Base-by-base conservation (phyloP, 1,284 basidiomycete species). In the Naganishia liquefaciens region DNA sequence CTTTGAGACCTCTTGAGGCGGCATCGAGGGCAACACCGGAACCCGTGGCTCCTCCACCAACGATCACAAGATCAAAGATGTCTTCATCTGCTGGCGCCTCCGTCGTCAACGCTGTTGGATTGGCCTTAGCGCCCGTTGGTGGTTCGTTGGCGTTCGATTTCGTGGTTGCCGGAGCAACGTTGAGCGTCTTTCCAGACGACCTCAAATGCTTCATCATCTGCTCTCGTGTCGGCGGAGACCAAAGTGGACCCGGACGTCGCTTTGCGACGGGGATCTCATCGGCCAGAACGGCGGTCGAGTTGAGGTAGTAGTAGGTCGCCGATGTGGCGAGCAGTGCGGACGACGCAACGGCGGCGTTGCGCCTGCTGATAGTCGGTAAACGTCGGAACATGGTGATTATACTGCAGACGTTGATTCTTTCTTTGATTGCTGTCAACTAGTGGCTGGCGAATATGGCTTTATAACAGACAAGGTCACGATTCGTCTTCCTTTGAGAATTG, bases 11-110 rank as follows among this genome's bases (percentile, higher is more conserved):
- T 64, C 95, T 83, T 71, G 87, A 91, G 13, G 90, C 93, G 37
- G 95, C 95, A 77, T 99, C 95, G 28, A 98, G 84, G 5, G 93
- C 94, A 6, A 93, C 88, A 64, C 95, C 95, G 0, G 93, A 88
- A 50, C 95, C 94, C 0, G 93, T 97, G 2, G 95, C 95, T 46
- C 95, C 94, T 64, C 83, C 84, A 54, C 94, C 94, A 25, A 95
- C 90, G 61, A 97, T 86, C 68, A 97, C 81, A 46, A 96, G 82
- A 68, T 97, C 79, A 75, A 92, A 92, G 68, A 90, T 89, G 47
- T 69, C 72, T 23, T 72, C 71, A 23, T 72, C 62, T 19, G 71
- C 70, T 23, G 73, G 74, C 30, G 69, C 67, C 27, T 69, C 66
- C 11, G 68, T 64, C 52, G 71, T 71, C 37, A 75, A 69, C 19